Conservation (phyloP, 441 rosid species). For the Francoa sonchifolia region DNA sequence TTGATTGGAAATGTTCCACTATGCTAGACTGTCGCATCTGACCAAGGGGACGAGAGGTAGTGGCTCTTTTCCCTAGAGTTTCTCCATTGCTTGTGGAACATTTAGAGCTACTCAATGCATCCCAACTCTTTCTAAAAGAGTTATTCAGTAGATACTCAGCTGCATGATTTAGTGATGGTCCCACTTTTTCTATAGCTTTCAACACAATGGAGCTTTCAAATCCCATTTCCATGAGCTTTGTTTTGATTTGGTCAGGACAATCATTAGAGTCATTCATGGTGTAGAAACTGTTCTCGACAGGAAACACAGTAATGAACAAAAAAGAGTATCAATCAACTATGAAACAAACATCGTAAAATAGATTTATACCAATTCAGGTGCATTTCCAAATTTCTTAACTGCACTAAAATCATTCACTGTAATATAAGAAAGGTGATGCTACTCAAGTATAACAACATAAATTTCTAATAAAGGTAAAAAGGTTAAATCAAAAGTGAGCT, state of each 20-base stretch:
- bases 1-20: slow-evolving; percentile 42
- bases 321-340: too few species aligned
- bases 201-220: slow-evolving; percentile 36
- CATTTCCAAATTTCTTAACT: too few species aligned
- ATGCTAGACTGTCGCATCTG: slow-evolving; percentile 42
- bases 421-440: too few species aligned
- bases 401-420: too few species aligned
- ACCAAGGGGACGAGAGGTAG: slow-evolving; percentile 10
- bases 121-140: slow-evolving; percentile 12
- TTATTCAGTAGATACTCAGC: slow-evolving; percentile 42
- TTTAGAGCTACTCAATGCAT: slow-evolving; percentile 17
- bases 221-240: slow-evolving; percentile 58
- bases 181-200: slow-evolving; percentile 50
- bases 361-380: too few species aligned
- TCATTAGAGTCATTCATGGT: slow-evolving; percentile 20
- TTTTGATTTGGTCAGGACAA: slow-evolving; percentile 23
- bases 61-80: slow-evolving; percentile 20
- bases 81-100: slow-evolving; percentile 16
- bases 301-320: too few species aligned
- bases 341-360: too few species aligned
- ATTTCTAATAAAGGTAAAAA: too few species aligned
- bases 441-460: too few species aligned
- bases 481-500: too few species aligned
- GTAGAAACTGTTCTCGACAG: neutral
- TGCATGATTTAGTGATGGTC: slow-evolving; percentile 44